Conservation (phyloP, 129 eudicot genomes). For the Chrysanthemum makinoi region DNA sequence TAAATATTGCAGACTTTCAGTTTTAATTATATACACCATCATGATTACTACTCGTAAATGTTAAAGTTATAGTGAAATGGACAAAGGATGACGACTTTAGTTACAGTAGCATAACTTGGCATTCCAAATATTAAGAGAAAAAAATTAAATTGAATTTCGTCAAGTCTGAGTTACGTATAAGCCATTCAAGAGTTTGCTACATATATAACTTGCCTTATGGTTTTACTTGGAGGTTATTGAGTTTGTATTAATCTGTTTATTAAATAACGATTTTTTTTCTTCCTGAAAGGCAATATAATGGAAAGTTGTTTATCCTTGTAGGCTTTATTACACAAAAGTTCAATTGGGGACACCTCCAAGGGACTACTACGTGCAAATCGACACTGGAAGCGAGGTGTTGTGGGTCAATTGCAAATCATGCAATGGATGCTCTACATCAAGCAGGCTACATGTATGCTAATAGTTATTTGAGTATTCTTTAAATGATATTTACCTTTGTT, state of each 20-base stretch:
- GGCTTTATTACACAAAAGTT: conserved; percentile 83
- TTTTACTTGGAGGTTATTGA: not conserved
- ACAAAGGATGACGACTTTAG: no score
- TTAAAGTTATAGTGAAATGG: no score
- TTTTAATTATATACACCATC: no score
- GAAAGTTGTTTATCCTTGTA: conserved; percentile 24
- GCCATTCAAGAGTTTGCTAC: no score
- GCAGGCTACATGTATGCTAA: conserved; percentile 71
- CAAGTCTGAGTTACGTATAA: not conserved
- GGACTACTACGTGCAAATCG: conserved; percentile 89
- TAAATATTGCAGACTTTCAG: no score
- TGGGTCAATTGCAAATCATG: conserved; percentile 89
- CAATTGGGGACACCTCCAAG: conserved; percentile 79
- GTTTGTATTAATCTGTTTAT: not conserved
- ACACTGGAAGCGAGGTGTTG: conserved; percentile 93
- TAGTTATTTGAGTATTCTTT: not conserved
- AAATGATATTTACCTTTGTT: not conserved
- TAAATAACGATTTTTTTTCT: not conserved
- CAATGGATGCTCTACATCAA: conserved; percentile 75
- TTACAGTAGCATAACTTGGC: no score
- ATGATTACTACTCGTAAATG: no score
- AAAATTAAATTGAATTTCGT: not conserved
- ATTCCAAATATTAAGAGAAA: no score
- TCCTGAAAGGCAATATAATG: conserved; percentile 12
- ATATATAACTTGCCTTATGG: not conserved